Conservation (phyloP, 192 early-diverging fungal species). For the Podila epicladia region DNA sequence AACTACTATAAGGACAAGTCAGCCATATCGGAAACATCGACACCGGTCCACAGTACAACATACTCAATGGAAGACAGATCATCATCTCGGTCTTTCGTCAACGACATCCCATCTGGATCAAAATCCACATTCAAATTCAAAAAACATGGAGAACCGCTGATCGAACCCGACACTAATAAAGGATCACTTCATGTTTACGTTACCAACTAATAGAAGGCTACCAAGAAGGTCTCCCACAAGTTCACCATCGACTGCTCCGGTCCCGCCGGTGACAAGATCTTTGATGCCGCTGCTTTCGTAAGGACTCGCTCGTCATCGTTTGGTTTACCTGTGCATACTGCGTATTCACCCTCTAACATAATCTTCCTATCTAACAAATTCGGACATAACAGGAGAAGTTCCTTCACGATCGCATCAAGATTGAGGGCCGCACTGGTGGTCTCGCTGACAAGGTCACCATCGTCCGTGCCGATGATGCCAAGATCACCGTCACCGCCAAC, state of each 20-base stretch:
- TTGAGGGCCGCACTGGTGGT: constrained; percentile 96
- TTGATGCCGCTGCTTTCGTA: constrained; percentile 95
- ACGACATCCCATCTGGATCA: constrained; percentile 2
- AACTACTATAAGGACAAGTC: background rate
- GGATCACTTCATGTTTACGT: background rate
- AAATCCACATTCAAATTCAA: constrained; percentile 15
- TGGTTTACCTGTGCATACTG: background rate
- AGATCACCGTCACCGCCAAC: constrained; percentile 83
- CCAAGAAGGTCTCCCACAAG: constrained; percentile 76
- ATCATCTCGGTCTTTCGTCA: background rate
- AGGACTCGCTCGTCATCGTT: constrained; percentile 36
- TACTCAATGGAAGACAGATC: background rate
- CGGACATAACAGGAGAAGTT: constrained; percentile 83
- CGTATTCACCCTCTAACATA: background rate
- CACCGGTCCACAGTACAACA: background rate
- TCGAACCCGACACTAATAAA: background rate
- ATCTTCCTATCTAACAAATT: background rate
- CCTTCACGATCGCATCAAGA: constrained; percentile 99
- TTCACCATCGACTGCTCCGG: constrained; percentile 94
- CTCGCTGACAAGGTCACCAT: constrained; percentile 88
- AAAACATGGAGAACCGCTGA: background rate
- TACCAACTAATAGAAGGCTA: constrained; percentile 44
- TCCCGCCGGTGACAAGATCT: constrained; percentile 95
- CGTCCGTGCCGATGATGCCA: constrained; percentile 72
- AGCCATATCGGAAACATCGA: background rate